Conservation (phyloP, 768 basidiomycete genomes). For the Fistulinella prunicolor region DNA sequence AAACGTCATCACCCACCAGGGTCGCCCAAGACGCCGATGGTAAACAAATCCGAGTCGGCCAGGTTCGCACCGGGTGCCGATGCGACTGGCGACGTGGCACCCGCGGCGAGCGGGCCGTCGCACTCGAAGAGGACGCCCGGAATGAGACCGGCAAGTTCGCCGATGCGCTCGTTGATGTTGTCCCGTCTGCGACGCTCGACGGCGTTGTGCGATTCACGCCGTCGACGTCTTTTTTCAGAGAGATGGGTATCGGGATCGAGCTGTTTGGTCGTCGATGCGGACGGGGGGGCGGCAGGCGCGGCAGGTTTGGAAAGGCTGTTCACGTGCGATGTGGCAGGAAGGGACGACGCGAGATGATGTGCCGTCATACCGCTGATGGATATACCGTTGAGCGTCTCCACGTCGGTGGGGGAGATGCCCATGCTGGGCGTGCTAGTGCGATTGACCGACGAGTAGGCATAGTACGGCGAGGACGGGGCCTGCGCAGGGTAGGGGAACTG, state of each 20-base stretch:
- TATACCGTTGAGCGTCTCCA: slow-evolving; percentile 20
- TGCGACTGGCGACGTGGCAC: slow-evolving; percentile 8
- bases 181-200: slow-evolving; percentile 85
- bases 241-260: slow-evolving; percentile 40
- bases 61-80: slow-evolving; percentile 11
- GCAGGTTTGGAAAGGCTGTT: slow-evolving; percentile 13
- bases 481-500: slow-evolving; percentile 28
- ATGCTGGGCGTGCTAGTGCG: slow-evolving; percentile 18
- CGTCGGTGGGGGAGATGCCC: slow-evolving; percentile 27
- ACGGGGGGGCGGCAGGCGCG: background rate
- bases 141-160: slow-evolving; percentile 83
- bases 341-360: slow-evolving; percentile 22
- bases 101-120: slow-evolving; percentile 30
- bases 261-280: slow-evolving; percentile 7
- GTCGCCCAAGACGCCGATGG: slow-evolving; percentile 18
- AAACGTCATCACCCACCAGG: slow-evolving; percentile 13
- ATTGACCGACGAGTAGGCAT: slow-evolving; percentile 17
- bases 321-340: slow-evolving; percentile 12
- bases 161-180: slow-evolving; percentile 95
- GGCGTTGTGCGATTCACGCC: slow-evolving; percentile 88
- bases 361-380: slow-evolving; percentile 17
- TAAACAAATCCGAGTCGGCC: slow-evolving; percentile 23
- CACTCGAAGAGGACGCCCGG: slow-evolving; percentile 81
- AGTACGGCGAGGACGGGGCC: slow-evolving; percentile 31
- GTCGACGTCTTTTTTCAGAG: slow-evolving; percentile 74